Percentiles rank a stretch among this genome's conserved stretches.
Conservation (phyloP, 2,329 filamentous ascomycete genomes). For the Emericellopsis cladophorae region DNA sequence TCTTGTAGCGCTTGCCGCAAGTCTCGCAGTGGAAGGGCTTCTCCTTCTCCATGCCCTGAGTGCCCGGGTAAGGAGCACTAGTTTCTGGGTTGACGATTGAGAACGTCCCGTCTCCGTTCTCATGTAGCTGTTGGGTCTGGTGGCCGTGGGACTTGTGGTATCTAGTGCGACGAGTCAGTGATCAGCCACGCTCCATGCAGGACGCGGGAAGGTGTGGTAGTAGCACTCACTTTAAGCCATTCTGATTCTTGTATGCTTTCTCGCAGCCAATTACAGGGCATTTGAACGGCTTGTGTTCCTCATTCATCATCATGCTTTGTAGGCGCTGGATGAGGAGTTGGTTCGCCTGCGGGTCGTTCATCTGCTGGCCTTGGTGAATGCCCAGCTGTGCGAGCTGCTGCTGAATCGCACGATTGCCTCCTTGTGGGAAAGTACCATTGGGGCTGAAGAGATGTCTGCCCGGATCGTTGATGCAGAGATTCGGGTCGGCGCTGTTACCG, state of each 20-base stretch:
- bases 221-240: constrained; percentile 77
- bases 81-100: constrained; percentile 97
- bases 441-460: constrained; percentile 88
- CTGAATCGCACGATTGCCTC: constrained; percentile 48
- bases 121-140: constrained; percentile 90
- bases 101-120: constrained; percentile 93
- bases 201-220: constrained; percentile 1
- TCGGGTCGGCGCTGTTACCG: constrained; percentile 24
- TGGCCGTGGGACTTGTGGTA: constrained; percentile 78
- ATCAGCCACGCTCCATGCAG: not conserved
- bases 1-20: constrained; percentile 98
- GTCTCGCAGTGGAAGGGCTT: constrained; percentile 97
- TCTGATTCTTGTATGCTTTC: constrained; percentile 99
- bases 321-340: constrained; percentile 43
- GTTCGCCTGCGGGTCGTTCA: constrained; percentile 60
- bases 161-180: constrained; percentile 24
- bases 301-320: constrained; percentile 53
- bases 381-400: constrained; percentile 61
- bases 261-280: constrained; percentile 97
- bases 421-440: constrained; percentile 54
- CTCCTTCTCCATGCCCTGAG: constrained; percentile 98
- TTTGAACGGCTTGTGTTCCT: constrained; percentile 95
- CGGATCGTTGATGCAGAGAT: constrained; percentile 74
- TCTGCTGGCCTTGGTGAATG: constrained; percentile 60
- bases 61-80: constrained; percentile 85